Conservation (phyloP, 495 filamentous ascomycete genomes). For the Daldinia concentrica region DNA sequence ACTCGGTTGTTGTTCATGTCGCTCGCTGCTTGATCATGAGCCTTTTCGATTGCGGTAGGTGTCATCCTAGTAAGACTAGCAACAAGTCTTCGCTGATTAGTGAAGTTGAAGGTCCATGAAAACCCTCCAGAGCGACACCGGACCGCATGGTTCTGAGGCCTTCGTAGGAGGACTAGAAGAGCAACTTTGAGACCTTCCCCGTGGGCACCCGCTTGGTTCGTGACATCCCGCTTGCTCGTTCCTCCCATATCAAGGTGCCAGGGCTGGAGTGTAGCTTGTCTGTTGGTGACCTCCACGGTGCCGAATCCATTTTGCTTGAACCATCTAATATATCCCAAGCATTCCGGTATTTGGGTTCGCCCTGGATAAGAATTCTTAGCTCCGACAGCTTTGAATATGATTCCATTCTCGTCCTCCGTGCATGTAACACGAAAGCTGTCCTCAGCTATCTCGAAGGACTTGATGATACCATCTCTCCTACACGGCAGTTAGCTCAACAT, state of each 20-base stretch:
- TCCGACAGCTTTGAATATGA: background rate
- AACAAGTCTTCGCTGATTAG: background rate
- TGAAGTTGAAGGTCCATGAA: background rate
- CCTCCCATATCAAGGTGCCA: background rate
- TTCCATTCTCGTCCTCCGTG: background rate
- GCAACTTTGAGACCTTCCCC: background rate
- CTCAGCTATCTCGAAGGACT: background rate
- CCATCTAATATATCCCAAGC: background rate
- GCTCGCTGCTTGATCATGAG: background rate
- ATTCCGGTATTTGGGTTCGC: background rate
- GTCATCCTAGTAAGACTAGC: background rate
- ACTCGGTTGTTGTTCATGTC: background rate
- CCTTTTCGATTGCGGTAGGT: background rate
- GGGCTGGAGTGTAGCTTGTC: background rate
- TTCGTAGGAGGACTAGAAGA: background rate
- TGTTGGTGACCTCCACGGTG: background rate
- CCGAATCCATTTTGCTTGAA: background rate
- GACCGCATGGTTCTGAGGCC: background rate
- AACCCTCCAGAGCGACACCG: background rate
- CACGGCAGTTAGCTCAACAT: background rate
- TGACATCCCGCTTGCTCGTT: background rate
- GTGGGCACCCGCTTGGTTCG: background rate
- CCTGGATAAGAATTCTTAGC: background rate
- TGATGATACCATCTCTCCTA: background rate
- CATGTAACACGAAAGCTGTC: background rate